These are phyloP conservation scores for Ramularia collo-cygni DNA, from an alignment of 2,329 filamentous ascomycete genomes.

Conservation along the genomic window DNA sequence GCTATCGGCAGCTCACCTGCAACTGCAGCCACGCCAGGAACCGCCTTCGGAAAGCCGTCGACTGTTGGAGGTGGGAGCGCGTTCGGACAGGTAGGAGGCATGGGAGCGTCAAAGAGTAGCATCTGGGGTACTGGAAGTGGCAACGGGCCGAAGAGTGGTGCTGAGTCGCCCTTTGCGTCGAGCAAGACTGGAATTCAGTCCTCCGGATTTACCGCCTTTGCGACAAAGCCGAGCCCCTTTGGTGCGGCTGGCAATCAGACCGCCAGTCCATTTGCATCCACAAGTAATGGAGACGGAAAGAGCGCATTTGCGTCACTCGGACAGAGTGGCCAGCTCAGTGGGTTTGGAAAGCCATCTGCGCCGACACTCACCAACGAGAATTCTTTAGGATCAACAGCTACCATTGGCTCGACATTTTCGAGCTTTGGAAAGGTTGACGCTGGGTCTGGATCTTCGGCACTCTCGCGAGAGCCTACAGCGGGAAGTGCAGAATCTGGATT, in stretches of 20 bases:
- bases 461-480: constrained; percentile 26
- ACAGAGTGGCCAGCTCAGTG: constrained; percentile 11
- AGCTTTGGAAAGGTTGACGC: constrained; percentile 12
- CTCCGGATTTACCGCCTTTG: not conserved
- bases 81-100: constrained; percentile 21
- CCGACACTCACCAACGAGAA: constrained; percentile 10
- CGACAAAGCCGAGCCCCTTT: not conserved
- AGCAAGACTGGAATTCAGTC: not conserved
- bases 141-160: constrained; percentile 1
- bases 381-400: constrained; percentile 35
- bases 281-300: not conserved
- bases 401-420: constrained; percentile 31
- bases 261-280: not conserved
- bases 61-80: constrained; percentile 8
- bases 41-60: constrained; percentile 16
- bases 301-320: constrained; percentile 3
- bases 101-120: constrained; percentile 19
- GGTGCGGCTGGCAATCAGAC: not conserved
- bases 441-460: constrained; percentile 19
- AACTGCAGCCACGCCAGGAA: constrained; percentile 3
- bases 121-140: constrained; percentile 15
- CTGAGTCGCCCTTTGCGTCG: not conserved
- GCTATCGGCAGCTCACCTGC: not conserved
- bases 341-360: constrained; percentile 10
- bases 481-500: constrained; percentile 15